These are phyloP conservation scores for Aphanomyces cochlioides DNA, from an alignment of 352 stramenopile species.

Conservation along the genomic window DNA sequence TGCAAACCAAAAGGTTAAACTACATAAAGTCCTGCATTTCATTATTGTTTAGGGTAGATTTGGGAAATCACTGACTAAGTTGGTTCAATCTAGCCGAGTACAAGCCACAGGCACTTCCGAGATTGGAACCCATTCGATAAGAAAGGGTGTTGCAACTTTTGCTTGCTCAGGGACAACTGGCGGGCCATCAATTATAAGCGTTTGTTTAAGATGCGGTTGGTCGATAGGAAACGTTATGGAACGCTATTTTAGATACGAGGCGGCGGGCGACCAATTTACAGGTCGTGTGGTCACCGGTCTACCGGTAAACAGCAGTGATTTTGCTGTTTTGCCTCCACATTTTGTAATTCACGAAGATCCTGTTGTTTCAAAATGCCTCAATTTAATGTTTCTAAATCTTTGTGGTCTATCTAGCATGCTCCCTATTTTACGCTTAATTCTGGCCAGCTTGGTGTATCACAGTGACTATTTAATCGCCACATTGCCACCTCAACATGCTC, in stretches of 20 bases:
- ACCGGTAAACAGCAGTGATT: not conserved
- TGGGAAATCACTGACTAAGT: too few species aligned
- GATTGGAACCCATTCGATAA: too few species aligned
- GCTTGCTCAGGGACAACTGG: too few species aligned
- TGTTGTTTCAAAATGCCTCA: not conserved
- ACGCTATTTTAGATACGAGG: not conserved
- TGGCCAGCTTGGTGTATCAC: not conserved
- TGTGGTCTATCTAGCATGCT: not conserved
- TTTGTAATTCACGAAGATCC: not conserved
- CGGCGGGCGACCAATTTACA: conserved; percentile 12
- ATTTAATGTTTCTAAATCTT: not conserved
- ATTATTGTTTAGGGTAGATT: too few species aligned
- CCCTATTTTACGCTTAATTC: not conserved
- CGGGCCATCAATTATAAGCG: too few species aligned
- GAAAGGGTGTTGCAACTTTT: too few species aligned
- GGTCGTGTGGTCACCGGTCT: not conserved
- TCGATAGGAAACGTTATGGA: conserved; percentile 4
- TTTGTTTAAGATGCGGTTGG: too few species aligned
- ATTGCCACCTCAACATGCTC: not conserved
- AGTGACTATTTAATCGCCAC: not conserved
- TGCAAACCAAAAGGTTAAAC: too few species aligned
- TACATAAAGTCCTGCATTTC: not conserved
- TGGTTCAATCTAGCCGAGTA: too few species aligned
- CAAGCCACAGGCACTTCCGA: too few species aligned
- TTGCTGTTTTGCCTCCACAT: not conserved